Evolutionary conservation across 352 stramenopile genomes (phyloP), one percentile per base, ranked within the genome.

Genomic region (Phytopythium mirpurense): DNA sequence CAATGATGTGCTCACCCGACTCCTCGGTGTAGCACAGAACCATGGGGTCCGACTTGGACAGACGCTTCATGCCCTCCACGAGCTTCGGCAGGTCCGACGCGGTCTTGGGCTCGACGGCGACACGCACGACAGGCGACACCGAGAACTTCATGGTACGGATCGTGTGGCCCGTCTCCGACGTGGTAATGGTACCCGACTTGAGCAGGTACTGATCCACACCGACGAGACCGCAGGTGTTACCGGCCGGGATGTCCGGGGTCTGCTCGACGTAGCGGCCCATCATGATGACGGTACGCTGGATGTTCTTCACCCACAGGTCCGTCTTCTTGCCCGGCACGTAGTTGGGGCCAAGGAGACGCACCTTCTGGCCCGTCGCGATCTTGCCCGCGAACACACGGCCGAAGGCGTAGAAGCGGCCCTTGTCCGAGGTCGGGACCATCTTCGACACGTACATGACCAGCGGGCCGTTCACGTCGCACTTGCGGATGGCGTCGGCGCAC

Each of bases 111-210:
- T 99, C 96, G 34, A 99, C 97, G 56, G 97, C 97, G 52, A 99
- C 98, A 84, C 97, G 96, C 68, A 99, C 97, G 68, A 99, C 97
- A 38, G 97, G 97, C 49, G 97, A 99, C 51, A 99, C 97, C 54
- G 93, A 98, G 82, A 99, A 99, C 85, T 99, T 99, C 97, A 99
- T 99, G 54, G 96, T 98, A 81, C 98, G 98, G 79, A 99, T 99
- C 41, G 80, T 96, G 90, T 98, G 90, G 49, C 95, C 97, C 68
- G 95, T 95, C 63, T 99, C 97, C 26, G 85, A 98, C 46, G 95
- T 99, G 58, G 95, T 98, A 67, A 99, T 98, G 51, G 97, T 99
- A 82, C 96, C 97, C 63, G 88, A 98, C 94, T 99, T 99, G 62
- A 99, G 87, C 63, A 99, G 80, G 95, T 99, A 99, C 78, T 99